Conservation (phyloP, 1,284 basidiomycete genomes). For the Coniferiporia sulphurascens region DNA sequence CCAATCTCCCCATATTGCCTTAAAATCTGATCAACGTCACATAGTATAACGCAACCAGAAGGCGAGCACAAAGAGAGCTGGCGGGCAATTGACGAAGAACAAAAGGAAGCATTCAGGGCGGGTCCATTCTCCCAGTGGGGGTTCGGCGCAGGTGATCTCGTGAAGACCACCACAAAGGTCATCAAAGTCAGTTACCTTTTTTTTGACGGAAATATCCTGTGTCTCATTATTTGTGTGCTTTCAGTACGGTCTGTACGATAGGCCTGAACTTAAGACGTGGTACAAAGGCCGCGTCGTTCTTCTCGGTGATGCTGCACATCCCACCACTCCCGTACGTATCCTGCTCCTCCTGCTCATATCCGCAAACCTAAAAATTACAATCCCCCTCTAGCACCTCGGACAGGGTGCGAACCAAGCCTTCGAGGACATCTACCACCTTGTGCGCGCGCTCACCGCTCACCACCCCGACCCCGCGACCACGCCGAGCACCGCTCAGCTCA, state of each 20-base stretch:
- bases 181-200: constrained; percentile 16
- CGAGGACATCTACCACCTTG: constrained; percentile 40
- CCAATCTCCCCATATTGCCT: not conserved
- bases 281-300: constrained; percentile 34
- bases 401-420: constrained; percentile 47
- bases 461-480: constrained; percentile 26
- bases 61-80: constrained; percentile 39
- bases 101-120: constrained; percentile 29
- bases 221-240: not conserved
- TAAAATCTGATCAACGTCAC: not conserved
- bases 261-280: constrained; percentile 40
- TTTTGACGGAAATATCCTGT: not conserved
- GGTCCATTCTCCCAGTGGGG: constrained; percentile 31
- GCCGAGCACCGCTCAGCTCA: constrained; percentile 31
- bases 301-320: constrained; percentile 47
- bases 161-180: constrained; percentile 32
- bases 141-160: constrained; percentile 34
- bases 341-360: constrained; percentile 4
- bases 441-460: constrained; percentile 32
- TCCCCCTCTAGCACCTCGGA: constrained; percentile 36
- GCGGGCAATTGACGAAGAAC: constrained; percentile 33
- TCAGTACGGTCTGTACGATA: constrained; percentile 44
- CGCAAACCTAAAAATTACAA: constrained; percentile 1
- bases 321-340: constrained; percentile 31
- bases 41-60: constrained; percentile 35